phyloP scores from a whole-genome alignment of 2,329 filamentous ascomycete genomes.

The Xylariales sp. region DNA sequence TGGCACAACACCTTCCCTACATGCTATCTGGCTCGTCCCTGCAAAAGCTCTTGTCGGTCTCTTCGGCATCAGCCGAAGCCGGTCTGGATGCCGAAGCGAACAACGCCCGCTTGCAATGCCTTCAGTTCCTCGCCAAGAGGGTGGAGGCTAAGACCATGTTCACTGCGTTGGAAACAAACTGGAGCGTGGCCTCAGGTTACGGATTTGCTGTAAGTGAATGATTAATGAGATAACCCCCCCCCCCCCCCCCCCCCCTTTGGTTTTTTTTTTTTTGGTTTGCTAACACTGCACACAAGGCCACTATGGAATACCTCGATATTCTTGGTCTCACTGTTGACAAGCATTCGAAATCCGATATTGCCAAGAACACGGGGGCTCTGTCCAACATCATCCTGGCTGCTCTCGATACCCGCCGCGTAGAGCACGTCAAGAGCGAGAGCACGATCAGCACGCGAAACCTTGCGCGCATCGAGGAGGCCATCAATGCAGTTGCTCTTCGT shows the following conservation, averaged over 20 bases:
- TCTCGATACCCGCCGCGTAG: conserved; percentile 62
- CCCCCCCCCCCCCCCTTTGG: no score
- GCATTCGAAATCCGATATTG: conserved; percentile 72
- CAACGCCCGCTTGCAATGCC: conserved; percentile 63
- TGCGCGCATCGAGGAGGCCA: conserved; percentile 54
- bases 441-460: conserved; percentile 40
- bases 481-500: conserved; percentile 72
- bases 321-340: conserved; percentile 69
- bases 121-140: conserved; percentile 71
- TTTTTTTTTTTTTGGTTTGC: conserved; percentile 12
- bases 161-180: conserved; percentile 66
- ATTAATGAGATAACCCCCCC: no score
- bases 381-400: conserved; percentile 57
- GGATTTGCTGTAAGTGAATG: conserved; percentile 51
- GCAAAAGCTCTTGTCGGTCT: conserved; percentile 66
- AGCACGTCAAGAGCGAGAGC: conserved; percentile 42
- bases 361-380: conserved; percentile 68
- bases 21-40: conserved; percentile 79
- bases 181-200: conserved; percentile 57
- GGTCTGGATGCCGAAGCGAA: conserved; percentile 58
- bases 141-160: conserved; percentile 76
- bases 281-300: conserved; percentile 46
- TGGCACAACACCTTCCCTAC: conserved; percentile 81
- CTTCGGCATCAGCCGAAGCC: conserved; percentile 65
- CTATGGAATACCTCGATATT: conserved; percentile 64